phyloP scores from a whole-genome alignment of 202 grass and related monocot species.

The Sporobolus alterniflorus region DNA sequence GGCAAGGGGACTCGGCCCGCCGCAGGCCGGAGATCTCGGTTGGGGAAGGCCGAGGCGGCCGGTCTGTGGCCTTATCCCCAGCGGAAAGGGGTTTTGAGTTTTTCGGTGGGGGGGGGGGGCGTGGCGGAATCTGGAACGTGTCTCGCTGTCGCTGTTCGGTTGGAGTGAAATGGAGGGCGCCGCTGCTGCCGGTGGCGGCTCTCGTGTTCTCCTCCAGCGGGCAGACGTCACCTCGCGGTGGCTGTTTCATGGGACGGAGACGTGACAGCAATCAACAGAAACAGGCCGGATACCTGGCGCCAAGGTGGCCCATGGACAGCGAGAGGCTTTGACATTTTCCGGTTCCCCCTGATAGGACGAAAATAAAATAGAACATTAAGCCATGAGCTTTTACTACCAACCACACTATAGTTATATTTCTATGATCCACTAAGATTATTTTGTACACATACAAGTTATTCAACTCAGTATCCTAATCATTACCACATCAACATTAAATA shows the following conservation, averaged over 20 bases:
- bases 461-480: too few species aligned
- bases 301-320: neutral
- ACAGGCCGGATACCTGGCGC: too few species aligned
- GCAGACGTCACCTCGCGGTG: too few species aligned
- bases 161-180: neutral
- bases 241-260: too few species aligned
- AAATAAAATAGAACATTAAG: too few species aligned
- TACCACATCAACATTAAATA: too few species aligned
- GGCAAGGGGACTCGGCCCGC: neutral
- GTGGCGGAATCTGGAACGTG: conserved; percentile 31
- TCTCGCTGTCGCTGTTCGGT: neutral
- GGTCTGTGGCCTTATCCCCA: conserved; percentile 30
- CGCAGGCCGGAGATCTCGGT: conserved; percentile 3
- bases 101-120: neutral
- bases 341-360: too few species aligned
- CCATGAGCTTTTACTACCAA: neutral
- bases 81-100: conserved; percentile 16
- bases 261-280: too few species aligned
- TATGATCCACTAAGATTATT: too few species aligned
- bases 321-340: neutral
- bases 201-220: too few species aligned
- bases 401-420: neutral
- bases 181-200: too few species aligned
- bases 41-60: conserved; percentile 4
- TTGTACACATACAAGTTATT: too few species aligned